Conservation (phyloP, 495 filamentous ascomycete genomes). For the Melanomma pulvis-pyrius region DNA sequence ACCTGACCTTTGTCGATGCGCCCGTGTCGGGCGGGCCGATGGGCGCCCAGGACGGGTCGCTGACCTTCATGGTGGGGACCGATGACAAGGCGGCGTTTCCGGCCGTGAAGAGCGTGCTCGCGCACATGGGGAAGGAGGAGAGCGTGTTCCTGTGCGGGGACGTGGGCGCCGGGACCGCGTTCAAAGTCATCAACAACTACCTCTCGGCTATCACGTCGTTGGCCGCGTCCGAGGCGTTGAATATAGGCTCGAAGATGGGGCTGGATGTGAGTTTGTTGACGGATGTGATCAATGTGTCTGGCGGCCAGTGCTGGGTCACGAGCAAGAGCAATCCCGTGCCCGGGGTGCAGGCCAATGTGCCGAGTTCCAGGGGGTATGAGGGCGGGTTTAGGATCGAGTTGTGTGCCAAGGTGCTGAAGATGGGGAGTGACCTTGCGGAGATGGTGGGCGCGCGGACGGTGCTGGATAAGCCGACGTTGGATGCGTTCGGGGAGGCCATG, state of each 20-base stretch:
- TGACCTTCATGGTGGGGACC: constrained; percentile 40
- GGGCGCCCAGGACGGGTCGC: constrained; percentile 36
- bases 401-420: constrained; percentile 35
- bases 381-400: constrained; percentile 41
- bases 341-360: constrained; percentile 32
- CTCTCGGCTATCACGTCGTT: constrained; percentile 34
- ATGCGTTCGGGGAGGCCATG: constrained; percentile 37
- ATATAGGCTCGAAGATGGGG: constrained; percentile 35
- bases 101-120: constrained; percentile 24
- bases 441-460: constrained; percentile 38
- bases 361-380: constrained; percentile 35
- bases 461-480: constrained; percentile 37
- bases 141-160: constrained; percentile 35
- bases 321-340: constrained; percentile 38
- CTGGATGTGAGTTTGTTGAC: constrained; percentile 37
- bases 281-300: constrained; percentile 37
- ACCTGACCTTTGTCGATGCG: constrained; percentile 35
- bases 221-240: constrained; percentile 39
- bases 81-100: constrained; percentile 25
- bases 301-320: constrained; percentile 38
- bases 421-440: constrained; percentile 37
- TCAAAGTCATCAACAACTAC: constrained; percentile 43
- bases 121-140: constrained; percentile 34
- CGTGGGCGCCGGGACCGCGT: constrained; percentile 35
- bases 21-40: constrained; percentile 36